phyloP scores from a whole-genome alignment of 768 basidiomycete species.

The Boletus reticulatus region DNA sequence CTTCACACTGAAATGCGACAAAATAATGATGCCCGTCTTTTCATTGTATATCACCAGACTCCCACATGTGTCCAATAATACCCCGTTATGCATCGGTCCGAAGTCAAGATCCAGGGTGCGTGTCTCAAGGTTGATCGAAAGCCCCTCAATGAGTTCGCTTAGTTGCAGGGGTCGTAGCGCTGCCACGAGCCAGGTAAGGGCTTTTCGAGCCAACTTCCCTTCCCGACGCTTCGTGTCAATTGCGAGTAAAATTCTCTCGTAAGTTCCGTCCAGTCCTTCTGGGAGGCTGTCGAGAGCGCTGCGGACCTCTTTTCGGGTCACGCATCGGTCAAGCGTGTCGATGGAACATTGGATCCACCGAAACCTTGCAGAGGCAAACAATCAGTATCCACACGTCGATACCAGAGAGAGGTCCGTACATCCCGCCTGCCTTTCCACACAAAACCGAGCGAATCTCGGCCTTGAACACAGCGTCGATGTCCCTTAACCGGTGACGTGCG shows the following conservation, averaged over 20 bases:
- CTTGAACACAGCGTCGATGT: not conserved
- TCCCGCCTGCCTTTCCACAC: not conserved
- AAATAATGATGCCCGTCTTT: not conserved
- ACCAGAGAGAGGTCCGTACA: not conserved
- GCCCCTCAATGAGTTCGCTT: no score
- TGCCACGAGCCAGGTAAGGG: no score
- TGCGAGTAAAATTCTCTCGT: no score
- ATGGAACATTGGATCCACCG: not conserved
- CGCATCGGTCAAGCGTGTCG: not conserved
- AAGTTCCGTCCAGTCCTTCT: no score
- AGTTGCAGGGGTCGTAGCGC: no score
- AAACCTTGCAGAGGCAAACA: not conserved
- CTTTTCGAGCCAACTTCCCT: no score
- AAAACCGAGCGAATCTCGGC: not conserved
- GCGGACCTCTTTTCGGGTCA: not conserved
- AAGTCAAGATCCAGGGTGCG: no score
- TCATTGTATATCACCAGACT: not conserved
- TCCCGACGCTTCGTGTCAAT: no score
- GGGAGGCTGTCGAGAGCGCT: no score
- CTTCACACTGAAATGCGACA: constrained; percentile 1
- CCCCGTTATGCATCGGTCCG: no score
- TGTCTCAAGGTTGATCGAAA: no score
- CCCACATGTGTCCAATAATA: not conserved
- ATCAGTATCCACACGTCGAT: no score
- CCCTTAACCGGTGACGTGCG: not conserved